Evolutionary conservation across 2,329 filamentous ascomycete species (phyloP), one percentile per base, ranked within the genome.

Genomic region (Cryphonectria japonica): DNA sequence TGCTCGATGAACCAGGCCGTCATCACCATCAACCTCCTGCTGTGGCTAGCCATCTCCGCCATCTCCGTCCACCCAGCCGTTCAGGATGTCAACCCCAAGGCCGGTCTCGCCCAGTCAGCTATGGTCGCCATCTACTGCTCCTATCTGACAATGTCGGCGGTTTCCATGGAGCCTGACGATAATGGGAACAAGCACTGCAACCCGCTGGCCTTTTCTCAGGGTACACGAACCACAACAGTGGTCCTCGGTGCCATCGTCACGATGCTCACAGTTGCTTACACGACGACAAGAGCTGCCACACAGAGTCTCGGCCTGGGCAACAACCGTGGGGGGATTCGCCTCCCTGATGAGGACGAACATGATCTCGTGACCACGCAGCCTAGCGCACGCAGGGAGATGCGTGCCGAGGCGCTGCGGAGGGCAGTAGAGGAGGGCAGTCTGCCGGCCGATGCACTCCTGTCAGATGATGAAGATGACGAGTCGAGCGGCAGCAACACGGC

Each of bases 81-180:
- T 19, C 96, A 99, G 81, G 94, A 95, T 78, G 91, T 91, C 79
- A 99, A 99, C 81, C 90, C 95, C 64, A 94, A 95, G 79, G 96
- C 96, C 59, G 96, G 96, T 65, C 87, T 99, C 71, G 96, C 96
- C n/a, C 96, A 99, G 80, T 94, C 95, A 59, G 95, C 96, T 73
- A 98, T 98, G 89, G 96, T 99, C 61, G 94, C 95, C 26, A 89
- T 97, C 71, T 99, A 99, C 86, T 99, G 96, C 88, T 98, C 96
- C 60, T 99, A 99, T 79, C 89, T 99, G 69, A 99, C 96, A 75
- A 94, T 99, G 90, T 98, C 95, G 2, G 96, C 96, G 37, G 96
- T 99, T 0, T 97, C 94, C 69, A 98, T 99, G 96, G 95, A 99
- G 78, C 96, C 96, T 0, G 95, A 98, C 80, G 84, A 97, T 82